Evolutionary conservation across 2,329 filamentous ascomycete genomes (phyloP).

Genomic region (Alternaria viburni): DNA sequence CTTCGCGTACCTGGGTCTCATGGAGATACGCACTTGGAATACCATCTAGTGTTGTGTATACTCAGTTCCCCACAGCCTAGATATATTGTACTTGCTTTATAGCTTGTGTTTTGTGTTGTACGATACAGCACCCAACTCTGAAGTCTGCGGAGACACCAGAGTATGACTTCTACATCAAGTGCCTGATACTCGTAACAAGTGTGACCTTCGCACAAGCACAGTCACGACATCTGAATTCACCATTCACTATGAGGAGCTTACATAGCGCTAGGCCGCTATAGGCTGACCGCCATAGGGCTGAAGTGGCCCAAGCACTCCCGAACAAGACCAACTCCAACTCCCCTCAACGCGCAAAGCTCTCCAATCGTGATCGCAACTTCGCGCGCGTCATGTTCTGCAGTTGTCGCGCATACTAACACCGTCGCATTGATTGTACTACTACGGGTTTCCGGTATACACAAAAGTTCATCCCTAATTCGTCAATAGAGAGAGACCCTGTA

Average conservation of each 20-base stretch:
- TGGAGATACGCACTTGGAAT: not conserved
- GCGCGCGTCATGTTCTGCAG: conserved; percentile 7
- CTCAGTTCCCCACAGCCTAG: too few species aligned
- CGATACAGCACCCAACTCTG: not conserved
- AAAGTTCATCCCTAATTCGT: not conserved
- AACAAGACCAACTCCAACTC: conserved; percentile 15
- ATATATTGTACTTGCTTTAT: too few species aligned
- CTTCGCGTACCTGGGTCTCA: not conserved
- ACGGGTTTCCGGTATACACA: not conserved
- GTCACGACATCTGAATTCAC: not conserved
- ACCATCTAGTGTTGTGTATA: not conserved
- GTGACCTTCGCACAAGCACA: not conserved
- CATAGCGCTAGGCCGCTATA: conserved; percentile 6
- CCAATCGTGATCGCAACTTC: conserved; percentile 8
- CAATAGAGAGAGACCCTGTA: not conserved
- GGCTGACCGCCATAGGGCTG: conserved; percentile 19
- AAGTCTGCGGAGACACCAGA: fast-evolving
- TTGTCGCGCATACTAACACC: not conserved
- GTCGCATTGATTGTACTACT: conserved; percentile 3
- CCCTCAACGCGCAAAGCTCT: conserved; percentile 5
- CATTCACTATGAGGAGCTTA: not conserved
- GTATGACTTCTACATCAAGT: not conserved
- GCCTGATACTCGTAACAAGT: not conserved
- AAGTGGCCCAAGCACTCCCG: conserved; percentile 18
- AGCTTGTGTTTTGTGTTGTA: not conserved